Evolutionary conservation across 345 rosid genomes (phyloP), one percentile per base, ranked within the genome.

Genomic region (Corchorus olitorius): DNA sequence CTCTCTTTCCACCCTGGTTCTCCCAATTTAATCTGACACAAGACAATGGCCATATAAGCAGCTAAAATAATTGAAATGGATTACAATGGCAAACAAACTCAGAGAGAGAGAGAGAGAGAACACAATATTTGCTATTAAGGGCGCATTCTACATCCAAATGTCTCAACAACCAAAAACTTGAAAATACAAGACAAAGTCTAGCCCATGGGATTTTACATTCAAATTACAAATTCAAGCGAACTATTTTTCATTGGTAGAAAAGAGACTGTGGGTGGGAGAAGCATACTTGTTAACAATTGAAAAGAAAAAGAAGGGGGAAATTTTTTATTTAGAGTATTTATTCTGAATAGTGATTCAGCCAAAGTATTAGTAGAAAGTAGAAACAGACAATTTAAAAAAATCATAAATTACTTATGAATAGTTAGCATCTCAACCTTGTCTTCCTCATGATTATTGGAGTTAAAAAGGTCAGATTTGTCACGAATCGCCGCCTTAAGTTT

Each of bases 1-100:
- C 99, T 93, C 84, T 96, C 97, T 79, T 83, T 93, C 99, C 99
- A 96, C 43, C 99, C 99, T 17, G 86, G 80, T 80, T 80, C 88
- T 65, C 94, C 97, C 85, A 96, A 84, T 85, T 81, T 91, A 79
- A 96, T 81, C 98, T 94, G 81, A 75, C 77, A 39, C 78, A 27
- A 76, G 33, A 61, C 8, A 61, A 39, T 27, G 27, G 13, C 39
- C 14, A 27, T 50, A 50, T 50, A 50, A 27, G 65, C 65, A 61
- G 41, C 27, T 17, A 22, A 59, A 11, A 59, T 20, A 20, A 4
- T 59, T 9, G 63, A 59, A n/a, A n/a, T 33, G 27, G 12, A 11
- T n/a, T 59, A 8, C 27, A 59, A 39, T 39, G 43, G 63, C 12
- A 59, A n/a, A n/a, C 11, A 20, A 59, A 20, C 10, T n/a, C 27